Conservation (phyloP, 768 basidiomycete species). For the Cyclocybe cylindracea region DNA sequence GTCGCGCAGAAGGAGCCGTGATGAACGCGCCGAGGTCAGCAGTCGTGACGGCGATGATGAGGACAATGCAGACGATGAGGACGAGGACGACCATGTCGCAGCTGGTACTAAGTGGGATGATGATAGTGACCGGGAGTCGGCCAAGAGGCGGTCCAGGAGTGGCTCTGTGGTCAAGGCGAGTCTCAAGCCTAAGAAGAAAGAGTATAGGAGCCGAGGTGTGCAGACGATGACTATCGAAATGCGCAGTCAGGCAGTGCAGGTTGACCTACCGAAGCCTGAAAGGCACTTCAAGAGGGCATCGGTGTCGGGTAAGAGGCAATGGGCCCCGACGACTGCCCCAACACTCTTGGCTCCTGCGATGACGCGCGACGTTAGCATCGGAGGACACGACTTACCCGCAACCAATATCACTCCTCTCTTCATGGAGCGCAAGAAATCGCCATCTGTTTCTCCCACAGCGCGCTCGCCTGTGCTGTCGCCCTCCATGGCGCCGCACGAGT, state of each 20-base stretch:
- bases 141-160: slow-evolving; percentile 31
- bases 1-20: slow-evolving; percentile 43
- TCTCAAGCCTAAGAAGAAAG: slow-evolving; percentile 45
- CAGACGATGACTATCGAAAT: slow-evolving; percentile 65
- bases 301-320: slow-evolving; percentile 24
- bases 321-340: slow-evolving; percentile 26
- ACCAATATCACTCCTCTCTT: slow-evolving; percentile 18
- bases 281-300: slow-evolving; percentile 16
- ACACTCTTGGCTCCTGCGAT: slow-evolving; percentile 22
- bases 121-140: slow-evolving; percentile 35
- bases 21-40: slow-evolving; percentile 60
- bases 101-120: slow-evolving; percentile 32
- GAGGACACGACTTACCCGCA: slow-evolving; percentile 18
- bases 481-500: slow-evolving; percentile 15
- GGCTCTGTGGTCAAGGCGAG: slow-evolving; percentile 36
- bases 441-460: slow-evolving; percentile 16
- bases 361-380: slow-evolving; percentile 22
- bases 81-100: slow-evolving; percentile 38
- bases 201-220: slow-evolving; percentile 67
- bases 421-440: slow-evolving; percentile 15
- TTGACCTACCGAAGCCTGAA: slow-evolving; percentile 27
- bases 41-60: slow-evolving; percentile 86
- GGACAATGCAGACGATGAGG: slow-evolving; percentile 68
- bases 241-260: slow-evolving; percentile 62
- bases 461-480: slow-evolving; percentile 25